Evolutionary conservation across 2,329 filamentous ascomycete species (phyloP).

Genomic region (Monilinia polystroma): DNA sequence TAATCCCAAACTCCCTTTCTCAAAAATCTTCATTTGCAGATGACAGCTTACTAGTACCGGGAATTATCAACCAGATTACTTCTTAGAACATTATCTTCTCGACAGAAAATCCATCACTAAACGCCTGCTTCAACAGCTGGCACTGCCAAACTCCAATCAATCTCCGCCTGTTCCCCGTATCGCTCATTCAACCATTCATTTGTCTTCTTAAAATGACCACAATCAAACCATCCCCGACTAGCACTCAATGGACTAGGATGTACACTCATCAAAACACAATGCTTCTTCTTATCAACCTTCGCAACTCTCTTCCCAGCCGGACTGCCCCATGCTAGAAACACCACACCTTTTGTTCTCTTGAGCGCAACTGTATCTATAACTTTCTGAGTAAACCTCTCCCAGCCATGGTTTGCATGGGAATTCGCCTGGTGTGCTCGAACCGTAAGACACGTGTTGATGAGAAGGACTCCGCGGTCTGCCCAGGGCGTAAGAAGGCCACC

Average conservation of each 20-base stretch:
- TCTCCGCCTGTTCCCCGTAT: conserved; percentile 76
- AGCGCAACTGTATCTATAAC: conserved; percentile 85
- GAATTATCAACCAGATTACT: neutral
- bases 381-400: conserved; percentile 90
- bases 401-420: conserved; percentile 80
- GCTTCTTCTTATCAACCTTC: conserved; percentile 68
- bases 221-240: conserved; percentile 76
- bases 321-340: conserved; percentile 91
- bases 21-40: neutral
- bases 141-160: conserved; percentile 74
- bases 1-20: neutral
- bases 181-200: conserved; percentile 80
- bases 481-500: conserved; percentile 86
- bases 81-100: neutral
- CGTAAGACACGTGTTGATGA: conserved; percentile 93
- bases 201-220: conserved; percentile 75
- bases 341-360: conserved; percentile 75
- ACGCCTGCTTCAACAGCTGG: conserved; percentile 11
- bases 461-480: conserved; percentile 88
- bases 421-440: conserved; percentile 88
- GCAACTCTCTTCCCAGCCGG: conserved; percentile 78
- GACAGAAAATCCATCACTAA: neutral
- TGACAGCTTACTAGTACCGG: neutral
- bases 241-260: conserved; percentile 95
- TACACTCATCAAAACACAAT: conserved; percentile 81